phyloP scores from a whole-genome alignment of 208 protist species.

The Herpetomonas tarakana region DNA sequence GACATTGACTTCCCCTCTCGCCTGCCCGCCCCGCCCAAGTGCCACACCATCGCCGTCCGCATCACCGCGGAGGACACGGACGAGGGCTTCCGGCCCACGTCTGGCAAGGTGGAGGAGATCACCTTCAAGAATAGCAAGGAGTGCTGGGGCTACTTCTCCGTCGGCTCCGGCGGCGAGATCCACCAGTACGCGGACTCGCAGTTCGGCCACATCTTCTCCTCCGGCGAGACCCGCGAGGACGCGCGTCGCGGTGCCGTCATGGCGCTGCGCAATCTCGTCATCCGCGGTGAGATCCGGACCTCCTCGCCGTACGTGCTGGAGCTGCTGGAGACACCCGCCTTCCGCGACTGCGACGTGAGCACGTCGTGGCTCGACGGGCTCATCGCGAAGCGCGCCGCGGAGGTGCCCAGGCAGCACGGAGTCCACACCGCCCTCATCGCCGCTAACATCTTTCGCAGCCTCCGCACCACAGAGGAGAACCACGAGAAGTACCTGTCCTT shows the following conservation, averaged over 20 bases:
- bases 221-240: constrained; percentile 91
- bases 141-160: constrained; percentile 99
- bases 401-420: constrained; percentile 44
- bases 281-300: constrained; percentile 95
- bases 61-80: constrained; percentile 98
- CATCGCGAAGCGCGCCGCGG: constrained; percentile 57
- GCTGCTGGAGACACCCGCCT: constrained; percentile 80
- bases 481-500: constrained; percentile 63
- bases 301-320: constrained; percentile 94
- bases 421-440: constrained; percentile 73
- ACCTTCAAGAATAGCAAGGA: constrained; percentile 95
- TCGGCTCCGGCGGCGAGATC: constrained; percentile 82
- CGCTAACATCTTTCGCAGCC: constrained; percentile 59
- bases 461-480: constrained; percentile 48
- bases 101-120: constrained; percentile 93
- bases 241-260: constrained; percentile 91
- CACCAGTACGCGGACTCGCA: constrained; percentile 97
- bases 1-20: constrained; percentile 90
- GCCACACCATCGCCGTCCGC: constrained; percentile 96
- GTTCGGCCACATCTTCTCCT: constrained; percentile 98
- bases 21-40: constrained; percentile 46
- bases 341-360: constrained; percentile 74
- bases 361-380: constrained; percentile 88
- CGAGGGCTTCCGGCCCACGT: constrained; percentile 95
- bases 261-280: constrained; percentile 92